Base-by-base conservation (phyloP, 345 rosid species). In the Physaria fendleri region DNA sequence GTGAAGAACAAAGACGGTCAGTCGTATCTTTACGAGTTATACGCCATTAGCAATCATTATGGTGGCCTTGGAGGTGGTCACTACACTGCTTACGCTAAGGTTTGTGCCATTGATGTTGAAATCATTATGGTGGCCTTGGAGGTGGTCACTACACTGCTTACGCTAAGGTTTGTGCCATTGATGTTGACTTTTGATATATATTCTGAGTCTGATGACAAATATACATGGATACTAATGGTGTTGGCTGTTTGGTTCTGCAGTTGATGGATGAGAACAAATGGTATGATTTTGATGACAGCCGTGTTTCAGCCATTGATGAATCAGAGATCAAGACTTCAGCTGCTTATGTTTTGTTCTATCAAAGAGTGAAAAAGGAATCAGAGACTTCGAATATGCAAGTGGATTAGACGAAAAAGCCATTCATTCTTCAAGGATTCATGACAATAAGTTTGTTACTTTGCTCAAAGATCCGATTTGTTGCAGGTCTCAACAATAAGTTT, bases 31-130 rank as follows among this genome's bases (percentile, higher is more conserved):
- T 92, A 88, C 28, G 95, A 88, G 71, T 72, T 88, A 3, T 92
- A 80, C 65, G 98, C 98, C 33, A 68, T 92, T 72, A 92, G 97
- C 78, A 92, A 92, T 61, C 98, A 92, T 76, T 84, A 86, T 28
- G 98, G 98, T 65, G 91, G 95, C 47, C 63, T 92, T 47, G 94
- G 95, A 39, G 94, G 94, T 18, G 98, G 98, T 58, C 98, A 88
- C 65, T 88, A 92, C 66, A 88, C 97, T 63, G 98, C 98, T 21
- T 83, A 77, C 64, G 87, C 94, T 5, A 92, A 92, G 98, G 98
- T 88, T 68, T 29, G 60, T 29, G 30, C n/a, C 60, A 13, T 38
- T 2, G 15, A 27, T 16, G 13, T 56, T 16, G 5, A 17, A 92
- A 92, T 61, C 98, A 92, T 76, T 84, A 86, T 28, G 98, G 98